Conservation (phyloP, 768 basidiomycete genomes). For the Trametes cinnabarina region DNA sequence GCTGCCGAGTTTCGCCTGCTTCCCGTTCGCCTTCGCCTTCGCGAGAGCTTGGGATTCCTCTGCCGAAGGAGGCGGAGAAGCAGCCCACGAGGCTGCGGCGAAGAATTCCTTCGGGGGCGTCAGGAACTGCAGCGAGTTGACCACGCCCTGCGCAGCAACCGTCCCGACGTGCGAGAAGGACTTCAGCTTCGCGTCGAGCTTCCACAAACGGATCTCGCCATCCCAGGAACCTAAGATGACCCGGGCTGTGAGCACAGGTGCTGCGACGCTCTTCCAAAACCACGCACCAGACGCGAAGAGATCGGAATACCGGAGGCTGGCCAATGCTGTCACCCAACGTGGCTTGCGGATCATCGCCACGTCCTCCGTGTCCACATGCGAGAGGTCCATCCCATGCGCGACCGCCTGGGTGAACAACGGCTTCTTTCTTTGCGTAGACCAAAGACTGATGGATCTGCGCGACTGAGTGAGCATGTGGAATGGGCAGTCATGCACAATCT, state of each 20-base stretch:
- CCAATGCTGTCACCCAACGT: slow-evolving; percentile 88
- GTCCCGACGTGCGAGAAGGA: slow-evolving; percentile 69
- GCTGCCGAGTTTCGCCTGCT: slow-evolving; percentile 14
- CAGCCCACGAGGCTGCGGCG: slow-evolving; percentile 46
- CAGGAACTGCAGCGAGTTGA: slow-evolving; percentile 88
- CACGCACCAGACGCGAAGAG: slow-evolving; percentile 81
- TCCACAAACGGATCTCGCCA: slow-evolving; percentile 87
- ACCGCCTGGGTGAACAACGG: slow-evolving; percentile 83
- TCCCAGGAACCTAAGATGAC: slow-evolving; percentile 82
- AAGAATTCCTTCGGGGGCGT: slow-evolving; percentile 44
- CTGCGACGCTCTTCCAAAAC: neutral
- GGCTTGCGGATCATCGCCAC: slow-evolving; percentile 67
- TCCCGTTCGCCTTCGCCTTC: slow-evolving; percentile 29
- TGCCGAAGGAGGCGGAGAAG: slow-evolving; percentile 2
- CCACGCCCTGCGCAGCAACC: slow-evolving; percentile 68
- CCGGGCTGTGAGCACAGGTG: slow-evolving; percentile 1
- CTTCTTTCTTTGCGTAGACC: slow-evolving; percentile 93
- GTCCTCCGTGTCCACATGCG: slow-evolving; percentile 70
- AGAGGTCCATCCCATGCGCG: slow-evolving; percentile 83
- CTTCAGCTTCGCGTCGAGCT: slow-evolving; percentile 73
- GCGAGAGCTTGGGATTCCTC: slow-evolving; percentile 18
- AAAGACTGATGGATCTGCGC: slow-evolving; percentile 82
- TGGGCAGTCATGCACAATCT: neutral
- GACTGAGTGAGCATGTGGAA: neutral
- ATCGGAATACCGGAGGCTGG: slow-evolving; percentile 84